Evolutionary conservation across 257 asterid genomes (phyloP), one percentile per base, ranked within the genome.

Genomic region (Forsythia suspensa): DNA sequence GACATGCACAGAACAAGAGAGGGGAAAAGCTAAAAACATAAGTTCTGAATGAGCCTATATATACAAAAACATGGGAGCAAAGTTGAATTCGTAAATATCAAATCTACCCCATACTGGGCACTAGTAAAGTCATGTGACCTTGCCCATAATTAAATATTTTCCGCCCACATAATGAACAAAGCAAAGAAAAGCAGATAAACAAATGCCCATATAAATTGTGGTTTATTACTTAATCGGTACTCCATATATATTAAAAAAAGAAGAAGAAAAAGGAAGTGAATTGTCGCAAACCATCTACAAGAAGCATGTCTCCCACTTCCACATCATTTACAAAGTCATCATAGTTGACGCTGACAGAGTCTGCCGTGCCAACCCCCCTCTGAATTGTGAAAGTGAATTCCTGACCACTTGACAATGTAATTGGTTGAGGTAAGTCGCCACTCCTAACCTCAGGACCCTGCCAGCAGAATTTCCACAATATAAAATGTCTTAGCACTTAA

Each of bases 401-500:
- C 82, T 96, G 97, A 75, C 97, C 99, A 70, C 93, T 68, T 76
- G 73, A 75, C 85, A 96, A 84, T 21, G 36, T 87, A 83, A 91
- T 88, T 38, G 99, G 99, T 80, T 96, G 98, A 61, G 99, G 98
- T 84, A 96, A 91, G 82, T 96, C 99, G n/a, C 99, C 99, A 79
- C 98, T 94, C 80, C 99, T 91, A 80, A 96, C 99, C 91, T 96
- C 98, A 75, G 99, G 99, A 76, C 99, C 99, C 98, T 96, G 96
- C 79, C 83, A 89, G 59, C 74, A 79, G 24, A 82, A 73, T 21
- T 20, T 8, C 1, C 8, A 6, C 39, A 63, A 59, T 21, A 59
- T 59, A 20, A 57, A 57, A 57, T 8, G 10, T 63, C 4, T 63
- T 21, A 57, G 34, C 34, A 57, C 51, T 2, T 43, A 57, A 57